Percentiles rank a stretch among this genome's conserved stretches.
These are phyloP conservation scores for Ceratocystis papillata DNA, from an alignment of 2,329 filamentous ascomycete species.

Conservation along the genomic window DNA sequence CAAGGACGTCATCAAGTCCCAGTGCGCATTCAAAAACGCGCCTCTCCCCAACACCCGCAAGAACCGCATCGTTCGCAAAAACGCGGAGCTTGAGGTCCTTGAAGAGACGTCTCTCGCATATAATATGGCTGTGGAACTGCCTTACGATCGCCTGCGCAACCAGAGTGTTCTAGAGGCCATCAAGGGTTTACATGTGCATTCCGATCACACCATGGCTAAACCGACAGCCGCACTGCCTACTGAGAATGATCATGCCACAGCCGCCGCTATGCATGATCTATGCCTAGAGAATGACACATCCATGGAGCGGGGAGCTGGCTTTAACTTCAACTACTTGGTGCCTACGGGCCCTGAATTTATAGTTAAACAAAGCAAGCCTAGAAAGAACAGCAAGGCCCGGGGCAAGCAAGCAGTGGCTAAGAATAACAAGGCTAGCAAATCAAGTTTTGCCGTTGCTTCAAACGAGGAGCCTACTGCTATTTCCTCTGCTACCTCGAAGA, in stretches of 20 bases:
- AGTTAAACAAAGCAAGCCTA: constrained; percentile 15
- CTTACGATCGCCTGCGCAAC: constrained; percentile 16
- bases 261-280: constrained; percentile 5
- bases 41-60: background rate
- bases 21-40: background rate
- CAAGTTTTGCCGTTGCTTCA: background rate
- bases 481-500: background rate
- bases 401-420: background rate
- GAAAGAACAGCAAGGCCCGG: constrained; percentile 12
- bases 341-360: constrained; percentile 17
- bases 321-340: constrained; percentile 20
- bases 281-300: constrained; percentile 15
- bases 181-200: background rate
- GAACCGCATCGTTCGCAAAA: background rate
- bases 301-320: constrained; percentile 17
- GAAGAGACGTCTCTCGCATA: constrained; percentile 15
- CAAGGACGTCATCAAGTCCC: background rate
- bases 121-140: constrained; percentile 14
- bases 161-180: constrained; percentile 8
- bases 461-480: background rate
- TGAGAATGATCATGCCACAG: background rate
- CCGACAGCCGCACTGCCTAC: background rate
- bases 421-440: background rate
- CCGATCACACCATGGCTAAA: background rate
- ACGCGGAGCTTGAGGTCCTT: background rate